Evolutionary conservation across 1,284 basidiomycete genomes (phyloP), one percentile per base, ranked within the genome.

Genomic region (Sparassis latifolia): DNA sequence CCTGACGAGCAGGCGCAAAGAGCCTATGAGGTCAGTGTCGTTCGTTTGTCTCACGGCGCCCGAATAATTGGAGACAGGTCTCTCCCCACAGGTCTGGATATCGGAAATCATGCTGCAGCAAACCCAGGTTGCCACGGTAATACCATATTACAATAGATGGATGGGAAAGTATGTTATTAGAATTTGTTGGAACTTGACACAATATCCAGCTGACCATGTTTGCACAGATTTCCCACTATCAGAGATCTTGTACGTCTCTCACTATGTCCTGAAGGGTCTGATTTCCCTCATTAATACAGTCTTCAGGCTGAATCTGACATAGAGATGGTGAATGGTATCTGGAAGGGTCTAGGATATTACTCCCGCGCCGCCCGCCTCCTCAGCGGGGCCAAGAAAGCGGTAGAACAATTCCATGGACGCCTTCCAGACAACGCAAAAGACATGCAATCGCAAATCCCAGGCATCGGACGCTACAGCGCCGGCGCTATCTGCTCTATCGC

Each of bases 51-150:
- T 10, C 20, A n/a, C 33, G 46, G 41, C 50, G 29, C 9, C 33
- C 35, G 37, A n/a, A 9, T 38, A n/a, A 38, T 38, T n/a, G 9
- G 35, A 38, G 35, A 38, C 35, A 38, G 35, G 7, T 38, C n/a
- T n/a, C n/a, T 38, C 9, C 46, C 12, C 9, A 6, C 40, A 92
- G 84, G 88, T 91, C 9, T 91, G 88, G 86, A 76, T 97, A 42
- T 91, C 88, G 9, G 93, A 97, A 67, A 88, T 97, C 56, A 98
- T 98, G 96, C 77, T 97, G 4, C 96, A 99, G 66, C 96, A 99
- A 67, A 98, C 96, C 0, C 93, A 94, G 64, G 88, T 91, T 29
- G 78, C 74, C 2, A 96, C 93, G 0, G 93, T 95, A 10, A 92
- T 94, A 56, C 88, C 87, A 0, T 97, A 94, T 67, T 96, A 90